Percentiles rank a stretch among this genome's conserved stretches.
Conservation (phyloP, 331 rosid species). For the Quercus lobata region DNA sequence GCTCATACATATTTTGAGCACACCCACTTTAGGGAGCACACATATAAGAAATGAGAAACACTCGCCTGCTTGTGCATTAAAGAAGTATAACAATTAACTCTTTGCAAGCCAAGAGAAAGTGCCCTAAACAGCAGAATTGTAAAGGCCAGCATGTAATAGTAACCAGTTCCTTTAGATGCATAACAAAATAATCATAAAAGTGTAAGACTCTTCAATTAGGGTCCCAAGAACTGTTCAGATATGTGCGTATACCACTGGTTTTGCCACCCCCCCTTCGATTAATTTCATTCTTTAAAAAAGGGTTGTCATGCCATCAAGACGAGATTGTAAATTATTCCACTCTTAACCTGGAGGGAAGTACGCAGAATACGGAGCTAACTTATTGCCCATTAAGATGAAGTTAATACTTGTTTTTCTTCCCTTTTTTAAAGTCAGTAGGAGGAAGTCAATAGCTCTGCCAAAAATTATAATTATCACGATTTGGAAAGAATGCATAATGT, state of each 20-base stretch:
- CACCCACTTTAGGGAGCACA: not conserved
- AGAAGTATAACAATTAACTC: not conserved
- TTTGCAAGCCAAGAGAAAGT: not conserved
- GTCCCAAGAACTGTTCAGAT: not conserved
- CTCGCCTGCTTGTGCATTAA: not conserved
- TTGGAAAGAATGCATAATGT: not conserved
- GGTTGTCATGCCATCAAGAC: not conserved
- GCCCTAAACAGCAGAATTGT: not conserved
- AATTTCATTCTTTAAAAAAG: not conserved
- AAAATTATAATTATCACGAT: not conserved
- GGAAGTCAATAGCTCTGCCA: not conserved
- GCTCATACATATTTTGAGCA: not conserved
- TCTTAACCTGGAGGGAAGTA: not conserved
- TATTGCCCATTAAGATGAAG: not conserved
- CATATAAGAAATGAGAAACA: not conserved
- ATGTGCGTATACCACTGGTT: not conserved
- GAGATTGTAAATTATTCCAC: not conserved
- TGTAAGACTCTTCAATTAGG: not conserved
- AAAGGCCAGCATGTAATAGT: not conserved
- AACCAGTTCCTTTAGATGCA: not conserved
- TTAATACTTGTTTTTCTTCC: not conserved
- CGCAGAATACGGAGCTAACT: not conserved
- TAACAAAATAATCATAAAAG: not conserved
- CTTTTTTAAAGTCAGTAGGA: not conserved
- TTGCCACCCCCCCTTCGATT: not conserved